Base-by-base conservation (phyloP, 768 basidiomycete species). In the Cystofilobasidium capitatum region DNA sequence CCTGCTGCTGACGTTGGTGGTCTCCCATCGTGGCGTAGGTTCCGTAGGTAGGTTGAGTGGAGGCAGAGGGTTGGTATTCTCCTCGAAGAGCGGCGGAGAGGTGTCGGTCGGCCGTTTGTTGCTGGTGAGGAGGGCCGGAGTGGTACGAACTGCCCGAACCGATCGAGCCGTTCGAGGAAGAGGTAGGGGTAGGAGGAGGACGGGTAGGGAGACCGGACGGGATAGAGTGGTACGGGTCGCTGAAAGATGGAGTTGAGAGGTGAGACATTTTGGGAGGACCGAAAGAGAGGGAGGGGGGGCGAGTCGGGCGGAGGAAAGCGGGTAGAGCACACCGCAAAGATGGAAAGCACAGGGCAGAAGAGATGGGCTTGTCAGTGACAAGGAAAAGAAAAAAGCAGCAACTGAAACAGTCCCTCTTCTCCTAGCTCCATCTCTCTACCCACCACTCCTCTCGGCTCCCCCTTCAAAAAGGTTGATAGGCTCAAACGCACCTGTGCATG, bases 31-130 rank as follows among this genome's bases (percentile, higher is more conserved):
- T 49, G 12, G 54, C 4, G 63, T 51, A 54, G n/a, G 54, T 55
- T 47, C 55, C 39, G 44, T 57, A 39, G 44, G 61, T 42, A 47
- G 42, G 40, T 55, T 6, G 62, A 55, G 16, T 20, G 44, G 42
- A 47, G 55, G 24, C 22, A 29, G 36, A 33, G 24, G 26, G 26
- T 26, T 22, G 7, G 61, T 69, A 69, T 10, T 69, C 62, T 26
- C 68, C 68, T 42, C 62, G 40, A 29, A 69, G 68, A 2, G 62
- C 68, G 47, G 62, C 68, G 4, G 62, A 64, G 26, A 69, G 62
- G 22, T 47, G 49, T 24, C 68, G 62, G 29, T 64, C 63, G 20
- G 54, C 49, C 1, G 47, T 12, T 45, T 36, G 66, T 5, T 47
- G 39, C 39, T 22, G n/a, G n/a, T n/a, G n/a, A n/a, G n/a, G 33